These are phyloP conservation scores for Talaromyces amestolkiae DNA, from an alignment of 2,329 filamentous ascomycete species.

Conservation along the genomic window DNA sequence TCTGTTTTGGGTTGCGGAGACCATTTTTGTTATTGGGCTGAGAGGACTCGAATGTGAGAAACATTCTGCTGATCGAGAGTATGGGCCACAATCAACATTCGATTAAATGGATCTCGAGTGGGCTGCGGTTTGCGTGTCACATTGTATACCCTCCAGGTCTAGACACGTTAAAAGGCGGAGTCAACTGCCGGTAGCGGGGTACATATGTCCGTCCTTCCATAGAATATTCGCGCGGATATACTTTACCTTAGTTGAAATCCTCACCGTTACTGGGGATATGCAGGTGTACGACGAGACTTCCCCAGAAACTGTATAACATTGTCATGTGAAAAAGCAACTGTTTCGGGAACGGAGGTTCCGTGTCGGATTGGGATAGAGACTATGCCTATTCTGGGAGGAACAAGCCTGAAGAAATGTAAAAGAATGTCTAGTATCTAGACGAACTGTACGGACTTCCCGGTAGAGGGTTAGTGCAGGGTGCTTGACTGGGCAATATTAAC, in stretches of 20 bases:
- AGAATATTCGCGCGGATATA: neutral
- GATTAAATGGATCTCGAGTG: neutral
- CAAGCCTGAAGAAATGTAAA: neutral
- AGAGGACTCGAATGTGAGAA: slow-evolving; percentile 13
- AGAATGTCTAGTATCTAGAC: too few species aligned
- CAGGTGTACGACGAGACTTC: neutral
- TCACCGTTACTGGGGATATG: neutral
- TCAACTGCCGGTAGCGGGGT: neutral
- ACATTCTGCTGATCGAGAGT: slow-evolving; percentile 1
- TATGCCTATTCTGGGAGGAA: neutral
- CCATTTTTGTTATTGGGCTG: neutral
- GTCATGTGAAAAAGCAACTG: neutral
- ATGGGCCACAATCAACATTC: neutral
- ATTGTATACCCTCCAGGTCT: neutral
- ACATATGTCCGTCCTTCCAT: neutral
- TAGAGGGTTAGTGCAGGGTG: neutral
- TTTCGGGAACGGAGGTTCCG: neutral
- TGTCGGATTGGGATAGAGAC: neutral
- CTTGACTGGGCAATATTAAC: neutral
- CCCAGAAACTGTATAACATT: neutral
- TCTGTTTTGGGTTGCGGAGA: neutral
- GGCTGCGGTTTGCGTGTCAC: neutral
- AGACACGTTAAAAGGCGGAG: neutral
- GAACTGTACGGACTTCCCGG: neutral
- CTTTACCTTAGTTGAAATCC: neutral